phyloP scores from a whole-genome alignment of 148 eudicot species.

The Rhododendron vialii region DNA sequence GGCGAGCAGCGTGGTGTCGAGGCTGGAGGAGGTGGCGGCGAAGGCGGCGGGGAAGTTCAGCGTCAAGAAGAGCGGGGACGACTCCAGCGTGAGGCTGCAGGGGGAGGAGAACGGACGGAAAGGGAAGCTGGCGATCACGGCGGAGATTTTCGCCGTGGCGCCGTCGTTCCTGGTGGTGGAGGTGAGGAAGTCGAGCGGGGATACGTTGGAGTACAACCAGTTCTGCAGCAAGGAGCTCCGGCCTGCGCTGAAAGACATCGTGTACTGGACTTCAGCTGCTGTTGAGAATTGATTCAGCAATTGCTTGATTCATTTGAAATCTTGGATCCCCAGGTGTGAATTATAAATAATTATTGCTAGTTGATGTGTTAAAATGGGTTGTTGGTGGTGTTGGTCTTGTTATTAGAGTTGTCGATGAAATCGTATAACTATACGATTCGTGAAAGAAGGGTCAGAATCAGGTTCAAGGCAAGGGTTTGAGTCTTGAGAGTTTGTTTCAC shows the following conservation, averaged over 20 bases:
- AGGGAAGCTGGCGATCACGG: constrained; percentile 48
- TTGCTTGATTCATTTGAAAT: background rate
- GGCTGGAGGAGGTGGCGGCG: constrained; percentile 40
- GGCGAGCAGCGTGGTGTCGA: constrained; percentile 48
- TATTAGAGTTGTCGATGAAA: background rate
- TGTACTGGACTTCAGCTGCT: constrained; percentile 33
- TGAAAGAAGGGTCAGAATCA: too few relatives aligned
- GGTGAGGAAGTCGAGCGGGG: constrained; percentile 58
- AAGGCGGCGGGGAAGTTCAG: constrained; percentile 41
- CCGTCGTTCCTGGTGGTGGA: constrained; percentile 58
- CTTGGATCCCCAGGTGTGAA: background rate
- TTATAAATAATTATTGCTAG: background rate
- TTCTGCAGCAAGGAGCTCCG: constrained; percentile 63
- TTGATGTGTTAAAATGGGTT: background rate
- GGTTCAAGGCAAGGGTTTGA: background rate
- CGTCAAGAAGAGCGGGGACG: constrained; percentile 41
- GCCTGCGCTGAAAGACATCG: constrained; percentile 56
- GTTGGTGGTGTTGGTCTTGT: background rate
- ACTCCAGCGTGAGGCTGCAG: constrained; percentile 38
- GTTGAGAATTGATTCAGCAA: background rate
- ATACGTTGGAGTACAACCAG: constrained; percentile 56
- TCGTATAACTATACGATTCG: too few relatives aligned
- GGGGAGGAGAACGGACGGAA: constrained; percentile 48
- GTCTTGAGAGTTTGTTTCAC: background rate
- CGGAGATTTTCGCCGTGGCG: constrained; percentile 46